A percentile compares a stretch with the other conserved stretches of the same genome.
Evolutionary conservation across 2,329 filamentous ascomycete genomes (phyloP).

Genomic region (Knufia fluminis): DNA sequence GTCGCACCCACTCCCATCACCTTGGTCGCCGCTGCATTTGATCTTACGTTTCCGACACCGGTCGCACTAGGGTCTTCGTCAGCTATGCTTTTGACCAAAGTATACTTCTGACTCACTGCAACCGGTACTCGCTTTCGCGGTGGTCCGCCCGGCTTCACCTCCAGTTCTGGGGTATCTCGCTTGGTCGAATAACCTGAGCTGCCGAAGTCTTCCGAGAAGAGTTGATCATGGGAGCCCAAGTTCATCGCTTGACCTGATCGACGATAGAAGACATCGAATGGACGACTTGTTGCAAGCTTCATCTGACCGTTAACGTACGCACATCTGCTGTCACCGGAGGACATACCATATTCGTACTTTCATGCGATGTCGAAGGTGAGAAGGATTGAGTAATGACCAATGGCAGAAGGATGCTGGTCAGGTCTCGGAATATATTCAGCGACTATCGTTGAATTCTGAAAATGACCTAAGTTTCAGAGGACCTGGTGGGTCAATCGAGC

Average conservation of each 20-base stretch:
- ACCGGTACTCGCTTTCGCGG: slow-evolving; percentile 26
- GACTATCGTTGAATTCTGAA: slow-evolving; percentile 1
- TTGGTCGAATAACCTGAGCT: slow-evolving; percentile 14
- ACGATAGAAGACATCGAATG: slow-evolving; percentile 20
- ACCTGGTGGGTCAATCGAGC: not conserved
- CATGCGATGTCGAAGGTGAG: not conserved
- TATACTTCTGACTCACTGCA: slow-evolving; percentile 22
- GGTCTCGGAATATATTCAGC: slow-evolving; percentile 9
- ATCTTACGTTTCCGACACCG: slow-evolving; percentile 92
- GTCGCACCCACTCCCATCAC: slow-evolving; percentile 65
- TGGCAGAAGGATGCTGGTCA: slow-evolving; percentile 3
- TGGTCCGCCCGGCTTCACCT: slow-evolving; percentile 17
- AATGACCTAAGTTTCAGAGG: not conserved
- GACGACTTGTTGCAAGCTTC: slow-evolving; percentile 17
- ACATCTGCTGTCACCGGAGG: not conserved
- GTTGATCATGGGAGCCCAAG: slow-evolving; percentile 17
- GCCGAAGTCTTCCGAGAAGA: slow-evolving; percentile 18
- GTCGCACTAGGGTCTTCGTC: slow-evolving; percentile 54
- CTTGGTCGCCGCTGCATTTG: slow-evolving; percentile 77
- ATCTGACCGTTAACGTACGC: not conserved
- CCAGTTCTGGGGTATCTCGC: slow-evolving; percentile 20
- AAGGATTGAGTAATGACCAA: slow-evolving; percentile 5
- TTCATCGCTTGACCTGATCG: slow-evolving; percentile 21
- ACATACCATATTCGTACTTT: slow-evolving; percentile 6
- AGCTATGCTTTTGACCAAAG: not conserved